Base-by-base conservation (phyloP, 306 rosid genomes). In the Myrica gale region DNA sequence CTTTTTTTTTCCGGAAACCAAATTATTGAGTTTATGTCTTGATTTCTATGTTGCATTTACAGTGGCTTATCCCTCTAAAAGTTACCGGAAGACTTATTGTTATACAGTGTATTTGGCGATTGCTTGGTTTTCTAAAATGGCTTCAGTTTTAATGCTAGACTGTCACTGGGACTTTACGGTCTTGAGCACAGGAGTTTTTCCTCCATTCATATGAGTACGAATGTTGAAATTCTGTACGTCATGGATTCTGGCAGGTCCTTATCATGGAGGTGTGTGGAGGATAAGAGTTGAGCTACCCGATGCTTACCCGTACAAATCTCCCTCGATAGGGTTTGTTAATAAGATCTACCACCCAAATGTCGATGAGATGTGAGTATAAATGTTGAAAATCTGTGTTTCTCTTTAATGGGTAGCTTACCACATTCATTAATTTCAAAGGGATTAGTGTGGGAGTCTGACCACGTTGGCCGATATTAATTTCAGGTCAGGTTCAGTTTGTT, bases 401-500 rank as follows among this genome's bases (percentile, higher is more conserved):
- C 48, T 73, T 52, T 66, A 2, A 42, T 55, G 68, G 10, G 78
- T 66, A 48, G 60, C 71, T 55, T 55, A 26, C 73, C 45, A 12
- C 6, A 23, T 72, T 57, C 69, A 11, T 42, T 52, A 57, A 56
- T 56, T 80, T 78, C 45, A 72, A 45, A 70, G 62, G 67, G 39
- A 46, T 42, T 7, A 23, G 47, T 58, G 68, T 41, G 62, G 56
- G 37, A 71, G 74, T 19, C 12, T 72, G 79, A 72, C 61, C 70
- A 21, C 70, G 7, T 72, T 82, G 52, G 71, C 60, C 77, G 2
- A 63, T 43, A 8, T 50, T 54, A 47, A 54, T 71, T 84, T 77
- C 88, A 87, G 90, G 90, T 84, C 90, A 17, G 90, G 90, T 77
- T 84, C 88, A n/a, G 86, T 87, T 80, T 87, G 90, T 82, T 84